Conservation (phyloP, 495 filamentous ascomycete genomes). For the Elaphomyces granulatus region DNA sequence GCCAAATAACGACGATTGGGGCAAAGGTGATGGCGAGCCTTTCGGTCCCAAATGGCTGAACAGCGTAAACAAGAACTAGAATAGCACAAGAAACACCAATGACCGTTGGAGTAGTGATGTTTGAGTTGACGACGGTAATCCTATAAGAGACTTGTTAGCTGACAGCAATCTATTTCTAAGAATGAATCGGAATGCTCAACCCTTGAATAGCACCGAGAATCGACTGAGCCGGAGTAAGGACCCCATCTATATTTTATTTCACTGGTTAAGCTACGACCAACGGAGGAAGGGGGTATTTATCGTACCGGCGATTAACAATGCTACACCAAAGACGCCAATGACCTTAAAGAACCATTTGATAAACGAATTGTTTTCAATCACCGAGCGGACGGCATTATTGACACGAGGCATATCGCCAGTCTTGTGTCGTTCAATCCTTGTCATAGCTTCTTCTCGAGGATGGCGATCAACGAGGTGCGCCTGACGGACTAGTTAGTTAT, state of each 20-base stretch:
- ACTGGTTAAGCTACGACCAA: neutral
- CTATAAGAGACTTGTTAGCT: slow-evolving; percentile 13
- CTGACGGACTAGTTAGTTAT: slow-evolving; percentile 12
- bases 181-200: slow-evolving; percentile 1
- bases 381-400: slow-evolving; percentile 37
- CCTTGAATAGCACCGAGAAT: slow-evolving; percentile 61
- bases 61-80: slow-evolving; percentile 48
- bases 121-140: slow-evolving; percentile 27
- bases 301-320: slow-evolving; percentile 45
- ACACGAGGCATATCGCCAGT: slow-evolving; percentile 38
- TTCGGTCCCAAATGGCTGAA: slow-evolving; percentile 57
- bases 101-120: slow-evolving; percentile 36
- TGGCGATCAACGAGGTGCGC: slow-evolving; percentile 42
- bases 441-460: slow-evolving; percentile 37
- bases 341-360: slow-evolving; percentile 42
- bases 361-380: slow-evolving; percentile 42
- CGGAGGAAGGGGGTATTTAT: slow-evolving; percentile 1
- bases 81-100: slow-evolving; percentile 57
- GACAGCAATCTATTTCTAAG: neutral
- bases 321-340: slow-evolving; percentile 56
- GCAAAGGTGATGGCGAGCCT: slow-evolving; percentile 53
- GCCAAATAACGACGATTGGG: slow-evolving; percentile 61
- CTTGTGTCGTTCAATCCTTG: slow-evolving; percentile 46
- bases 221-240: slow-evolving; percentile 56
- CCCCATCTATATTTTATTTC: slow-evolving; percentile 34